phyloP scores from a whole-genome alignment of 352 stramenopile genomes.

The Pythium sp. region DNA sequence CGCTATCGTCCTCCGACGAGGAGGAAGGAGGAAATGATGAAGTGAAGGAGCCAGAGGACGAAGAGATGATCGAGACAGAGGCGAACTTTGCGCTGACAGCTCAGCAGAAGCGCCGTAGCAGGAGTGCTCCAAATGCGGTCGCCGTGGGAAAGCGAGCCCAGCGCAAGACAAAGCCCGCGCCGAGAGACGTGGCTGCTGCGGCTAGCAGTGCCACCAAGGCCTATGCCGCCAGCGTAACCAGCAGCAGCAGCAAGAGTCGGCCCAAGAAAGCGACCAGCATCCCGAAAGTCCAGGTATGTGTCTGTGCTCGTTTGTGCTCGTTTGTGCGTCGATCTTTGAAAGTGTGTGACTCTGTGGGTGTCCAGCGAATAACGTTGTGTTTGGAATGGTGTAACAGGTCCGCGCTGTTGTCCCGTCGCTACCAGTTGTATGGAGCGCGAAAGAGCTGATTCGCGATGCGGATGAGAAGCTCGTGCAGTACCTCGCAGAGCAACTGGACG shows the following conservation, averaged over 20 bases:
- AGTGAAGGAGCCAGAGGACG: neutral
- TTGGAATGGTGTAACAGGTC: neutral
- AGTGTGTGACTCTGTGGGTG: neutral
- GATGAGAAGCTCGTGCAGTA: conserved; percentile 54
- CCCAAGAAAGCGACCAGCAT: conserved; percentile 8
- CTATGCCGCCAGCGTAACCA: neutral
- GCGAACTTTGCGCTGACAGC: neutral
- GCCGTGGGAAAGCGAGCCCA: conserved; percentile 1
- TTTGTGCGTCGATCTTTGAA: neutral
- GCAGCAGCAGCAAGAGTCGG: conserved; percentile 1
- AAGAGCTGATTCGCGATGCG: conserved; percentile 41
- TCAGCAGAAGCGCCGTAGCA: conserved; percentile 3
- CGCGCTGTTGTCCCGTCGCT: neutral
- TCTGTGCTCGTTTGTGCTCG: neutral
- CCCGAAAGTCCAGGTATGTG: conserved; percentile 6
- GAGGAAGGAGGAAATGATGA: neutral
- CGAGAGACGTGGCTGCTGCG: neutral
- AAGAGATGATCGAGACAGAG: neutral
- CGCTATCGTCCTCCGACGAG: conserved; percentile 49
- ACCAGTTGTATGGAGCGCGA: conserved; percentile 26
- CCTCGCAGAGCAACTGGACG: conserved; percentile 48
- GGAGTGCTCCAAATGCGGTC: neutral
- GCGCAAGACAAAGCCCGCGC: conserved; percentile 12
- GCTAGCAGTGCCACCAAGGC: neutral
- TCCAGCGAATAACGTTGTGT: neutral